Percentiles rank a stretch among this genome's conserved stretches.
These are phyloP conservation scores for Rhizoctonia solani DNA, from an alignment of 1,284 basidiomycete genomes.

Conservation along the genomic window DNA sequence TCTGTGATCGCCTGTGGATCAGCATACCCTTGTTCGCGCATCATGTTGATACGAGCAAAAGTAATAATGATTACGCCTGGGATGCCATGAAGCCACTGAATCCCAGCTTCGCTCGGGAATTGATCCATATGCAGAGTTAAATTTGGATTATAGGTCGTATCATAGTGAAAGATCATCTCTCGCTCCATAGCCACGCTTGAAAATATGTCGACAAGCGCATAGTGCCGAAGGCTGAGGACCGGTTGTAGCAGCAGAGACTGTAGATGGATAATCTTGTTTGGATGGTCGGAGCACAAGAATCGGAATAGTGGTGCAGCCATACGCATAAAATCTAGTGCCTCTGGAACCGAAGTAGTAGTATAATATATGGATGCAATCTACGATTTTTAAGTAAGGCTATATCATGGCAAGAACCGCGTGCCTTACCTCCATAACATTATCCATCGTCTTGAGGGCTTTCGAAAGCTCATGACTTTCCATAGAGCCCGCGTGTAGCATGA, in stretches of 20 bases:
- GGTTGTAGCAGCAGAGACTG: not conserved
- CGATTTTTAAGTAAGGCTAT: not conserved
- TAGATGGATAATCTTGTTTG: not conserved
- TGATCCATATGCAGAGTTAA: not conserved
- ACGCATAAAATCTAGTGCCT: not conserved
- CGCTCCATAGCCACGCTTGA: not conserved
- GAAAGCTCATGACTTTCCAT: not conserved
- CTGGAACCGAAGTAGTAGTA: not conserved
- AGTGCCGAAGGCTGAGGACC: not conserved
- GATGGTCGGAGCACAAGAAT: not conserved
- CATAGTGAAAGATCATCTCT: slow-evolving; percentile 13
- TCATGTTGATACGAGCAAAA: slow-evolving; percentile 9
- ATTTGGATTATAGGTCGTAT: not conserved
- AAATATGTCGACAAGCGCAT: slow-evolving; percentile 6
- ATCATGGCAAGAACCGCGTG: not conserved
- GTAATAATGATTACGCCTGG: slow-evolving; percentile 6
- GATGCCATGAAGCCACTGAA: slow-evolving; percentile 24
- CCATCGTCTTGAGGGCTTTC: not conserved
- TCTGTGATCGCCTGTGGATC: slow-evolving; percentile 6
- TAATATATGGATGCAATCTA: slow-evolving; percentile 11
- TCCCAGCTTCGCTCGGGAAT: not conserved
- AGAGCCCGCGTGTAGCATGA: not conserved
- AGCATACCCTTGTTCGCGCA: slow-evolving; percentile 2
- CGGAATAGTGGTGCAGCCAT: slow-evolving; percentile 1
- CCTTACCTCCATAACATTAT: not conserved